These are phyloP conservation scores for Papiliotrema nemorosa DNA, from an alignment of 1,284 basidiomycete species.

Conservation along the genomic window DNA sequence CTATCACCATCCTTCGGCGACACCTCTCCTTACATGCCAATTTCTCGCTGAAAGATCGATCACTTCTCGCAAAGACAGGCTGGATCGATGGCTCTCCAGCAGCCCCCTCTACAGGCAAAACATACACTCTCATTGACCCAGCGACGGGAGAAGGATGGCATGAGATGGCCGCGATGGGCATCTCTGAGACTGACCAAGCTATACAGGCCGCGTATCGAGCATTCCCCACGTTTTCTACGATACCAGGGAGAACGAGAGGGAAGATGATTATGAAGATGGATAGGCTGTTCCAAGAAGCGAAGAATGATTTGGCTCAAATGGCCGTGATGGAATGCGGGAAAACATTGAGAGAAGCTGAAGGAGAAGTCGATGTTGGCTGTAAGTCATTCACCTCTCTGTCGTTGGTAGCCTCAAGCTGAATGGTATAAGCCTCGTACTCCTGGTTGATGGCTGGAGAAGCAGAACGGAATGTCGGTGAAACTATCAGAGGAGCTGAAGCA, in stretches of 20 bases:
- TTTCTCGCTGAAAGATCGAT: neutral
- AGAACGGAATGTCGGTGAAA: slow-evolving; percentile 64
- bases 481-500: slow-evolving; percentile 37
- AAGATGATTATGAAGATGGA: slow-evolving; percentile 2
- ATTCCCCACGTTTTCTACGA: neutral
- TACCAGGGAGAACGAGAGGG: neutral
- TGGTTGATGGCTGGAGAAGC: slow-evolving; percentile 61
- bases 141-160: neutral
- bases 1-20: too few relatives aligned
- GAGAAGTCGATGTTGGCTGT: slow-evolving; percentile 62
- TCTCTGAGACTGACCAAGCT: neutral
- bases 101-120: neutral
- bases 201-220: neutral
- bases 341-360: slow-evolving; percentile 70
- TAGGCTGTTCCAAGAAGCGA: slow-evolving; percentile 2
- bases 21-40: too few relatives aligned
- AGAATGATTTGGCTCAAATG: slow-evolving; percentile 22
- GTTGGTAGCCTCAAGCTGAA: too few relatives aligned
- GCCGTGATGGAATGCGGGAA: slow-evolving; percentile 71
- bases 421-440: slow-evolving; percentile 12
- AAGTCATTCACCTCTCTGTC: too few relatives aligned
- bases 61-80: neutral
- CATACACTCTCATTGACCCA: neutral
- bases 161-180: neutral
- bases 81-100: neutral